These are phyloP conservation scores for Boletus reticuloceps DNA, from an alignment of 768 basidiomycete genomes.

Conservation along the genomic window DNA sequence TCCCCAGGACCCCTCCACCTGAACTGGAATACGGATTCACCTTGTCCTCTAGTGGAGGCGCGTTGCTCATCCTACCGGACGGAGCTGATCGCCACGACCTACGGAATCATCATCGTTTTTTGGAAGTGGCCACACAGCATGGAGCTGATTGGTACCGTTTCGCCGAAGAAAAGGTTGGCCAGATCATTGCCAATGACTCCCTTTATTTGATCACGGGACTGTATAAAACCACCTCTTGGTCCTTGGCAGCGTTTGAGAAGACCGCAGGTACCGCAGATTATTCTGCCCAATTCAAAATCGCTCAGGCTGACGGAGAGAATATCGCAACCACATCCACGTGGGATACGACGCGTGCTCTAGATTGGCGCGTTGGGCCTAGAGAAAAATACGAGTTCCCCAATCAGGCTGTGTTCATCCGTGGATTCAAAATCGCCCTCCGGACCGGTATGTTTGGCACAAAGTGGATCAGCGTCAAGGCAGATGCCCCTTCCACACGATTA, in stretches of 20 bases:
- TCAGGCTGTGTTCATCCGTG: constrained; percentile 22
- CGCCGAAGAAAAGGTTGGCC: constrained; percentile 14
- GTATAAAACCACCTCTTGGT: constrained; percentile 20
- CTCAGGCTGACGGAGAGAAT: not conserved
- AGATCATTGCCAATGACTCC: constrained; percentile 20
- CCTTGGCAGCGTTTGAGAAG: constrained; percentile 22
- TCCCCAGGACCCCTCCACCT: not conserved
- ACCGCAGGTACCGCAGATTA: not conserved
- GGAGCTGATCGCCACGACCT: constrained; percentile 24
- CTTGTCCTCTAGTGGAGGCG: constrained; percentile 22
- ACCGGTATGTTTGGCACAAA: not conserved
- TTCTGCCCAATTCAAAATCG: constrained; percentile 6
- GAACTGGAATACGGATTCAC: constrained; percentile 2
- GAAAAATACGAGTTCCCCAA: constrained; percentile 2
- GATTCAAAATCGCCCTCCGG: constrained; percentile 14
- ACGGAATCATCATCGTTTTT: constrained; percentile 16
- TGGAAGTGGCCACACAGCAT: constrained; percentile 16
- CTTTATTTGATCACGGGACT: constrained; percentile 27
- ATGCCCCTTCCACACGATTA: not conserved
- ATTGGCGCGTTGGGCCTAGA: constrained; percentile 4
- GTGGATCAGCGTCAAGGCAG: not conserved
- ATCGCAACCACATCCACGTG: constrained; percentile 6
- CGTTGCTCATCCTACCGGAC: constrained; percentile 31
- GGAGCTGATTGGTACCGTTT: constrained; percentile 29
- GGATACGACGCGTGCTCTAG: constrained; percentile 2